Conservation (phyloP, 495 filamentous ascomycete genomes). For the Talaromyces trachyspermus region DNA sequence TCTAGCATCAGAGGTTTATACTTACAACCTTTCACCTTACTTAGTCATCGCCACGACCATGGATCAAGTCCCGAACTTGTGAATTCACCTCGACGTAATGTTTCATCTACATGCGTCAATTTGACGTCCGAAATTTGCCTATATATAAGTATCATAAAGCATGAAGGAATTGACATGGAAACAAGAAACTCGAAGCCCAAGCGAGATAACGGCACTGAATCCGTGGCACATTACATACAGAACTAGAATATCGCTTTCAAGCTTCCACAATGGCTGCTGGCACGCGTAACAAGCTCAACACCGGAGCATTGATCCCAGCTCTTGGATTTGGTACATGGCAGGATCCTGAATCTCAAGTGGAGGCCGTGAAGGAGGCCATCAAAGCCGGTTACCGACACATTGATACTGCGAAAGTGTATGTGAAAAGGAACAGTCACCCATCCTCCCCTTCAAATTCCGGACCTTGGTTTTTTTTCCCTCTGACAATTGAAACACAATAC, state of each 20-base stretch:
- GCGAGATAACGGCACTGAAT: too few species aligned
- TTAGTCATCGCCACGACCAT: not conserved
- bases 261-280: slow-evolving; percentile 5
- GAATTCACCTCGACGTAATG: slow-evolving; percentile 1
- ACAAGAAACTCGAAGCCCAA: too few species aligned
- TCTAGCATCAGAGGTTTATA: too few species aligned
- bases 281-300: slow-evolving; percentile 41
- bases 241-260: not conserved
- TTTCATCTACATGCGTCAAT: slow-evolving; percentile 1
- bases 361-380: slow-evolving; percentile 37
- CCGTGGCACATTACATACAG: too few species aligned
- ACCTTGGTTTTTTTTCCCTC: too few species aligned
- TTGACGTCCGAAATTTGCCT: not conserved
- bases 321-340: slow-evolving; percentile 46
- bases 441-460: too few species aligned
- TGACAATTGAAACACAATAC: too few species aligned
- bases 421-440: too few species aligned
- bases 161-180: slow-evolving; percentile 6
- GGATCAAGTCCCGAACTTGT: not conserved
- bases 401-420: slow-evolving; percentile 48
- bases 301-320: slow-evolving; percentile 42
- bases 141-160: not conserved
- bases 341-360: slow-evolving; percentile 37
- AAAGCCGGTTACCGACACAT: slow-evolving; percentile 56
- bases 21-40: too few species aligned